A percentile compares a stretch with the other conserved stretches of the same genome.
phyloP scores from a whole-genome alignment of 768 basidiomycete genomes.

The Trametes gibbosa region DNA sequence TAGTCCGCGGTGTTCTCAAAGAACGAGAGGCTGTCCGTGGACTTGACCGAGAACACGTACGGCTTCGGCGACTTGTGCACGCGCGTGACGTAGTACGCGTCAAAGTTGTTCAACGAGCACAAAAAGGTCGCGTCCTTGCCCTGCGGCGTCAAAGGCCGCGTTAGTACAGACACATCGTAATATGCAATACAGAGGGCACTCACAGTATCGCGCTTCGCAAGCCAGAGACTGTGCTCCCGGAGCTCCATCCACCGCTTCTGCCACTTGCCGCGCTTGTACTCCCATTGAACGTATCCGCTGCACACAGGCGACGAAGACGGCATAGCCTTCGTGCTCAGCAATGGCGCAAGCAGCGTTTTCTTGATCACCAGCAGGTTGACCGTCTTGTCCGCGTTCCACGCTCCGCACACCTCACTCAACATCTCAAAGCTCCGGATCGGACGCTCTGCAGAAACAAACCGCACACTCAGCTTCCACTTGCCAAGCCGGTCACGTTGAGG shows the following conservation, averaged over 20 bases:
- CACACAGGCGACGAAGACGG: slow-evolving; percentile 43
- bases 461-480: slow-evolving; percentile 8
- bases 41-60: slow-evolving; percentile 85
- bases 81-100: slow-evolving; percentile 79
- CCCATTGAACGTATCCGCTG: slow-evolving; percentile 80
- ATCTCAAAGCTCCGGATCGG: slow-evolving; percentile 87
- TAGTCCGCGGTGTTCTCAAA: slow-evolving; percentile 91
- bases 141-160: slow-evolving; percentile 37
- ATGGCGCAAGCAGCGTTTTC: slow-evolving; percentile 60
- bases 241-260: slow-evolving; percentile 87
- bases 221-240: slow-evolving; percentile 80
- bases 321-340: slow-evolving; percentile 52
- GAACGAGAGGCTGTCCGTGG: slow-evolving; percentile 78
- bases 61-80: slow-evolving; percentile 79
- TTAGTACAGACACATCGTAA: slow-evolving; percentile 7
- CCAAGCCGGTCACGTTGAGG: background rate
- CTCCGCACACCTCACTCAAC: slow-evolving; percentile 72
- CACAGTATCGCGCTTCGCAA: slow-evolving; percentile 89
- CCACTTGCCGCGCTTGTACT: slow-evolving; percentile 93
- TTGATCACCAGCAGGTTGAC: slow-evolving; percentile 81
- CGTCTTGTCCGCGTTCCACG: slow-evolving; percentile 85
- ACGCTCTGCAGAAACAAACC: slow-evolving; percentile 55
- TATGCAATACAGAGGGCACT: slow-evolving; percentile 23
- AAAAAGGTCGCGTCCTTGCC: slow-evolving; percentile 81
- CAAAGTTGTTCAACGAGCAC: slow-evolving; percentile 86